Evolutionary conservation across 331 rosid genomes (phyloP).

Genomic region (Quercus lobata): DNA sequence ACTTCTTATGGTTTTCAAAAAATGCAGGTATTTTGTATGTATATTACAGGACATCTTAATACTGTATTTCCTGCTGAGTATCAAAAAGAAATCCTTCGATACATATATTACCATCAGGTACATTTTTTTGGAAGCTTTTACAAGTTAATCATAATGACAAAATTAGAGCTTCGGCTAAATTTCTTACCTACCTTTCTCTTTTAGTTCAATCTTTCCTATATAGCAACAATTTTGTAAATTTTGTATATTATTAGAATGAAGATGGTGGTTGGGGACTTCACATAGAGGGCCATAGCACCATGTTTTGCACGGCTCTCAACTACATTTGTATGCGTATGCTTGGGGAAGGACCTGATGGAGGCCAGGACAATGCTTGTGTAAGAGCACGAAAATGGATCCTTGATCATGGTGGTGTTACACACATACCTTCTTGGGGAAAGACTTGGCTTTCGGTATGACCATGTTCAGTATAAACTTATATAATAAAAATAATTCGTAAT

Average conservation of each 20-base stretch:
- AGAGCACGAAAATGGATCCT: constrained; percentile 73
- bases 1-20: not conserved
- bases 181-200: not conserved
- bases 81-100: constrained; percentile 23
- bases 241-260: constrained; percentile 35
- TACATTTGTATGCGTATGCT: constrained; percentile 59
- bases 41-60: constrained; percentile 42
- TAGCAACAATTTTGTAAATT: not conserved
- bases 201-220: not conserved
- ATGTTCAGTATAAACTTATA: not conserved
- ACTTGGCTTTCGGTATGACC: constrained; percentile 70
- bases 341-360: constrained; percentile 55
- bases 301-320: constrained; percentile 59
- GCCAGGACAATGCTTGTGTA: constrained; percentile 41
- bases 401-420: constrained; percentile 59
- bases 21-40: constrained; percentile 23
- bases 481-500: no score
- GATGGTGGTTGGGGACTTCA: constrained; percentile 80
- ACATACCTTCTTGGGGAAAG: constrained; percentile 77
- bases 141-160: not conserved
- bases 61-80: constrained; percentile 17
- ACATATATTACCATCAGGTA: constrained; percentile 18
- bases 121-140: not conserved
- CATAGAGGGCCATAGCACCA: constrained; percentile 56
- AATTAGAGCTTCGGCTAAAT: not conserved